Evolutionary conservation across 208 protist genomes (phyloP).

Genomic region (Leptomonas seymouri): DNA sequence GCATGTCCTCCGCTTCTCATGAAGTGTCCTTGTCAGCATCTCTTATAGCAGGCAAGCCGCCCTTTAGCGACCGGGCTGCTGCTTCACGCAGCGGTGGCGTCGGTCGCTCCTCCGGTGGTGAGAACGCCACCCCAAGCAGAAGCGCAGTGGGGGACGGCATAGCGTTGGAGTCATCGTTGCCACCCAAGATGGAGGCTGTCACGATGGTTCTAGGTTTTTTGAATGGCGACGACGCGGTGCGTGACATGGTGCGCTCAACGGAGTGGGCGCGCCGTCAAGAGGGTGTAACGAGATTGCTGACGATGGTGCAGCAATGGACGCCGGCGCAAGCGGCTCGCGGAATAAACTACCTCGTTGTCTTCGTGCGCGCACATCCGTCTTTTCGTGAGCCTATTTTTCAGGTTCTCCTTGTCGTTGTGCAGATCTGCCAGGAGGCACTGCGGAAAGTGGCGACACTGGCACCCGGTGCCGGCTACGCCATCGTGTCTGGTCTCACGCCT

Average conservation of each 20-base stretch:
- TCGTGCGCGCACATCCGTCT: slow-evolving; percentile 61
- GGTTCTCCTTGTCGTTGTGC: slow-evolving; percentile 57
- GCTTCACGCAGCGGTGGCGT: neutral
- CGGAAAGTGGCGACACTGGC: slow-evolving; percentile 43
- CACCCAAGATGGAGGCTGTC: slow-evolving; percentile 60
- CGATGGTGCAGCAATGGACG: slow-evolving; percentile 60
- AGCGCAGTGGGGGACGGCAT: slow-evolving; percentile 54
- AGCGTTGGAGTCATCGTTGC: slow-evolving; percentile 73
- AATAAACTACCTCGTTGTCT: slow-evolving; percentile 68
- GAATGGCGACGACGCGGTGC: slow-evolving; percentile 56
- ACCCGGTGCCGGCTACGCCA: slow-evolving; percentile 59
- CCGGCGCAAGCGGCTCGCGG: slow-evolving; percentile 43
- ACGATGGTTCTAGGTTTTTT: slow-evolving; percentile 67
- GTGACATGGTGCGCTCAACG: slow-evolving; percentile 63
- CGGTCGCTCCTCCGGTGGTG: neutral
- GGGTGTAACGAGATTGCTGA: slow-evolving; percentile 59
- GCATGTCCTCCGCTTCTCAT: neutral
- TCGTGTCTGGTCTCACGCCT: slow-evolving; percentile 65
- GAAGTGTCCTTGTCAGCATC: neutral
- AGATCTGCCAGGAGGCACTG: slow-evolving; percentile 46
- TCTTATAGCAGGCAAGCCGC: neutral
- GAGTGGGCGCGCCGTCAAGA: slow-evolving; percentile 78
- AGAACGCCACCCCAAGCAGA: neutral
- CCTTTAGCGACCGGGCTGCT: neutral
- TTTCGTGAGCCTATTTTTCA: slow-evolving; percentile 83